phyloP scores from a whole-genome alignment of 768 basidiomycete genomes.

The Ramaria sp. region DNA sequence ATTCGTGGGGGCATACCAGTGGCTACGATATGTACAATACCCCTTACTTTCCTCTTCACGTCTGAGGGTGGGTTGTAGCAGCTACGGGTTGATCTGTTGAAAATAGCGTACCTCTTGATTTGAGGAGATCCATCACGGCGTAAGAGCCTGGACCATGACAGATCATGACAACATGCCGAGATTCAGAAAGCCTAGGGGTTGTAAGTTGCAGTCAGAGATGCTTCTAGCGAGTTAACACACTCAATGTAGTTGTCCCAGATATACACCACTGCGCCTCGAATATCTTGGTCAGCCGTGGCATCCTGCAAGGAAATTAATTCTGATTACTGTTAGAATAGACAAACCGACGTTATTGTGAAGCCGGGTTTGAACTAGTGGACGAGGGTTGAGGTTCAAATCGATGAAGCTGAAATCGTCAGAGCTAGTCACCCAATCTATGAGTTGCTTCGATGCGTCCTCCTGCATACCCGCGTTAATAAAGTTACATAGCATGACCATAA shows the following conservation, averaged over 20 bases:
- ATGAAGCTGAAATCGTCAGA: slow-evolving; percentile 57
- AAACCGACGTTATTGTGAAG: slow-evolving; percentile 24
- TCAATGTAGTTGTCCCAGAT: slow-evolving; percentile 96
- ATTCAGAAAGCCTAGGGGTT: slow-evolving; percentile 51
- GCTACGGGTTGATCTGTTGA: neutral
- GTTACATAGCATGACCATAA: neutral
- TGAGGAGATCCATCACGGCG: slow-evolving; percentile 63
- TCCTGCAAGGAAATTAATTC: neutral
- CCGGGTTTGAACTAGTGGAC: slow-evolving; percentile 41
- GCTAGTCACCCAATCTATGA: slow-evolving; percentile 65
- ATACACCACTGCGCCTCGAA: slow-evolving; percentile 30
- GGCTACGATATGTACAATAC: slow-evolving; percentile 73
- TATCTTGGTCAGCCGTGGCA: slow-evolving; percentile 1
- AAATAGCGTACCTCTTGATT: slow-evolving; percentile 44
- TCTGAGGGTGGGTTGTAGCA: neutral
- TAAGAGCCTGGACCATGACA: slow-evolving; percentile 83
- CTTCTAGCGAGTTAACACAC: slow-evolving; percentile 33
- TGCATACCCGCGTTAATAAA: slow-evolving; percentile 21
- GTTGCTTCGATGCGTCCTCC: slow-evolving; percentile 76
- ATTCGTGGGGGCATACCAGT: slow-evolving; percentile 45
- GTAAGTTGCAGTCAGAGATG: neutral
- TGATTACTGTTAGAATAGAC: slow-evolving; percentile 1
- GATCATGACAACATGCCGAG: slow-evolving; percentile 65
- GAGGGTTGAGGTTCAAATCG: slow-evolving; percentile 61
- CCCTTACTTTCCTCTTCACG: slow-evolving; percentile 53